Evolutionary conservation across 352 stramenopile genomes (phyloP), one percentile per base, ranked within the genome.

Genomic region (Pythium dissotocum): DNA sequence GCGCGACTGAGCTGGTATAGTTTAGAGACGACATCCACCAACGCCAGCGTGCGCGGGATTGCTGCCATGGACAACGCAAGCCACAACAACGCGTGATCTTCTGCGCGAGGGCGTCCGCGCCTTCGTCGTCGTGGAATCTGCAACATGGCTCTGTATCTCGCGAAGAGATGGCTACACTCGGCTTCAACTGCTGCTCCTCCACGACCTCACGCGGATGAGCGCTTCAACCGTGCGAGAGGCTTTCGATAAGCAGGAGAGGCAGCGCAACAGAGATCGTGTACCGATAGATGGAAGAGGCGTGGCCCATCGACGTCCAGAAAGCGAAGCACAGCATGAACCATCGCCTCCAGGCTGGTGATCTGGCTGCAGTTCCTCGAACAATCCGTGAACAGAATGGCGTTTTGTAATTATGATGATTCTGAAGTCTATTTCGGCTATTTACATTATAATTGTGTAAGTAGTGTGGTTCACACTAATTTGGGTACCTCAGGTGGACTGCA

Each of bases 11-110:
- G 26, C 12, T 51, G 46, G 54, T 70, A 75, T 16, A 77, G 58
- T 58, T 67, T 32, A 30, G 71, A 54, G 3, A 67, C 63, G 2
- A 77, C 64, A n/a, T 77, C 71, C 26, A 75, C 28, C 38, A 63
- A 18, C 10, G 67, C 67, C 10, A 7, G 6, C 2, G 42, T 21
- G 7, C 35, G 33, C 46, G 30, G 16, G 6, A 40, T 3, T 14
- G 24, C 24, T 33, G 28, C 9, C 28, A 40, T 57, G 26, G 21
- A 12, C 51, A 26, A 1, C 12, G 8, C 21, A 10, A 53, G 18
- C 6, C 46, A 53, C n/a, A 53, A 2, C n/a, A 28, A 6, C 6
- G 46, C 21, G 8, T 32, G 18, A 3, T 53, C n/a, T 6, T 8
- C 46, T 14, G 6, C n/a, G 3, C n/a, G 7, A 13, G 4, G 46